Base-by-base conservation (phyloP, 164 flowering plant species). In the Protea cynaroides region DNA sequence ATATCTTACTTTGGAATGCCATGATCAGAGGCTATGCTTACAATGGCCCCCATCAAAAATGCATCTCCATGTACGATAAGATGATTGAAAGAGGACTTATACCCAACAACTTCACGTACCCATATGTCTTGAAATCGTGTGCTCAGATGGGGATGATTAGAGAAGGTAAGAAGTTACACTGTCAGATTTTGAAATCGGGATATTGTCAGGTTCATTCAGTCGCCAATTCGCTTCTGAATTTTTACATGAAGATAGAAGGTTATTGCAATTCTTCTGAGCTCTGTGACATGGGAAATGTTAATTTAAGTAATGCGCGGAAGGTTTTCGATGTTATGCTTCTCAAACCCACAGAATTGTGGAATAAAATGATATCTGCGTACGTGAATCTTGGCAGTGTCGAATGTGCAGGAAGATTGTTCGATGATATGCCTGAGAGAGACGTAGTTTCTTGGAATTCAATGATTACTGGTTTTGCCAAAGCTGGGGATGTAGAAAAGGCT, bases 11-110 rank as follows among this genome's bases (percentile, higher is more conserved):
- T 22, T 78, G 80, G 82, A 80, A 80, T 58, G 70, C 72, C 29
- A 78, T 80, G 76, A 74, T 80, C 9, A 69, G 83, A 64, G 81
- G 86, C 29, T 82, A 78, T 40, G 80, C 76, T 0, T 75, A 63
- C 53, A 80, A 78, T 62, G 82, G 83, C 23, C 82, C 79, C 1
- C 22, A 37, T 29, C 69, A 36, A 61, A 65, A 68, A 56, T 78
- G 80, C 71, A 40, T 78, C 22, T 22, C 21, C 15, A 40, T 82
- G 83, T 78, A 56, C 25, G 79, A 80, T 47, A 70, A 71, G 68
- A 76, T 82, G 83, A 61, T 64, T 64, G 76, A 62, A 4, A 76
- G 80, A 78, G 78, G 78, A 36, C 62, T 78, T 15, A 65, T 63
- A 65, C 77, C 83, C 18, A 67, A 82, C 70, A 78, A 71, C 19